These are phyloP conservation scores for Xylaria sp. DNA, from an alignment of 2,329 filamentous ascomycete species.

Conservation along the genomic window DNA sequence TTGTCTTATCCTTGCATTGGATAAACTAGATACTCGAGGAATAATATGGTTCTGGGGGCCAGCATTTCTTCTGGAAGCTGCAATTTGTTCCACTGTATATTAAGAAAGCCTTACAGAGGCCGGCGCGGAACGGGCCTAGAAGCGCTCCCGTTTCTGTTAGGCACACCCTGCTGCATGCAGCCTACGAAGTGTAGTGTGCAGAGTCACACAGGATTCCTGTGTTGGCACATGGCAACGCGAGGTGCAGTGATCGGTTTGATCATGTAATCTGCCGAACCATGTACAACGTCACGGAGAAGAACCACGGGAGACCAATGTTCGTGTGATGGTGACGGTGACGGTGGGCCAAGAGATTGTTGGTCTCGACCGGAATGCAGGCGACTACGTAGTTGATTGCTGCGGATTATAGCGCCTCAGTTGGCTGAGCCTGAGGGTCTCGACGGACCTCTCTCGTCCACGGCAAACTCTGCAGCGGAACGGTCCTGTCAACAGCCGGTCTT, in stretches of 20 bases:
- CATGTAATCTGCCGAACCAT: slow-evolving; percentile 25
- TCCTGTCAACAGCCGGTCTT: slow-evolving; percentile 10
- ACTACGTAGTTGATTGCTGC: not conserved
- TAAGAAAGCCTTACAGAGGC: not conserved
- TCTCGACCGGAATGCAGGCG: not conserved
- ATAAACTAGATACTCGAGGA: too few relatives aligned
- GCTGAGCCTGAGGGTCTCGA: not conserved
- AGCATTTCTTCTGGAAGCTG: not conserved
- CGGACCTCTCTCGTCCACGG: not conserved
- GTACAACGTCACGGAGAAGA: slow-evolving; percentile 4
- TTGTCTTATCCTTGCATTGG: not conserved
- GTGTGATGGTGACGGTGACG: slow-evolving; percentile 9
- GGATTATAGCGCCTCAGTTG: not conserved
- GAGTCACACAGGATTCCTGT: slow-evolving; percentile 4
- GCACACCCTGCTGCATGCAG: not conserved
- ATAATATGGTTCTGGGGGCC: too few relatives aligned
- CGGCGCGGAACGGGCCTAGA: not conserved
- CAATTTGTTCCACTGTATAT: not conserved
- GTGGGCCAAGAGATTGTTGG: slow-evolving; percentile 16
- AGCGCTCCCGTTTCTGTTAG: not conserved
- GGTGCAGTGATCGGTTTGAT: slow-evolving; percentile 10
- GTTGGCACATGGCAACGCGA: slow-evolving; percentile 17
- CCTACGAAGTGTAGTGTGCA: not conserved
- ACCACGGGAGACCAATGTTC: not conserved
- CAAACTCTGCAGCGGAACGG: slow-evolving; percentile 14